Conservation (phyloP, 75 land plant species). For the Pseudotsuga menziesii region DNA sequence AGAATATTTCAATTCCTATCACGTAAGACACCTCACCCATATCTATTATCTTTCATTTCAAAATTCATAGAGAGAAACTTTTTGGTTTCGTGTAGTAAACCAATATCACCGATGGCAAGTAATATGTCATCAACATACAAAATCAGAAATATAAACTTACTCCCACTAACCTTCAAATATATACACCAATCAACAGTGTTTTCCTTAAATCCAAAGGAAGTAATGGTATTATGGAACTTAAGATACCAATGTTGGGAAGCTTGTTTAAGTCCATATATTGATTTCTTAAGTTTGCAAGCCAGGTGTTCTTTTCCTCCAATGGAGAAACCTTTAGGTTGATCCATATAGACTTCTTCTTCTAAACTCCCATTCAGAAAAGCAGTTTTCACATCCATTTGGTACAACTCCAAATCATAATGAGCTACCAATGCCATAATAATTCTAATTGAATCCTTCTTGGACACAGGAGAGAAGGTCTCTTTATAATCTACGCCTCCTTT, state of each 20-base stretch:
- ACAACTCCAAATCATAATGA: conserved; percentile 18
- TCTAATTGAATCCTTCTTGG: conserved; percentile 10
- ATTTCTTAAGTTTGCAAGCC: not conserved
- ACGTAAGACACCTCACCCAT: conserved; percentile 20
- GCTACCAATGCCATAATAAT: conserved; percentile 17
- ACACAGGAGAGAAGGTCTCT: conserved; percentile 21
- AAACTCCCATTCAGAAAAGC: conserved; percentile 22
- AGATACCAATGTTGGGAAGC: not conserved
- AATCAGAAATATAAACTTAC: conserved; percentile 20
- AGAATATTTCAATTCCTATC: conserved; percentile 17
- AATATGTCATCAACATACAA: conserved; percentile 42
- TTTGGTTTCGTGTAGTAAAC: conserved; percentile 10
- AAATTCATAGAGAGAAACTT: conserved; percentile 8
- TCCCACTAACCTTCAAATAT: conserved; percentile 10
- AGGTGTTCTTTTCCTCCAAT: not conserved
- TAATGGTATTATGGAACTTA: not conserved
- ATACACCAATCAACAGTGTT: not conserved
- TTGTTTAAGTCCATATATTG: not conserved
- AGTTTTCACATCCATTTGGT: conserved; percentile 25
- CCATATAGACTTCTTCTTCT: conserved; percentile 18
- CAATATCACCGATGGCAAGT: conserved; percentile 14
- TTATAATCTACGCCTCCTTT: conserved; percentile 19
- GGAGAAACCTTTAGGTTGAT: not conserved
- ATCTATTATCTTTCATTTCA: conserved; percentile 30
- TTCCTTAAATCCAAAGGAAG: not conserved